A percentile compares a stretch with the other conserved stretches of the same genome.
Evolutionary conservation across 1,139 yeast genomes (phyloP).

Genomic region (Blastobotrys persicus): DNA sequence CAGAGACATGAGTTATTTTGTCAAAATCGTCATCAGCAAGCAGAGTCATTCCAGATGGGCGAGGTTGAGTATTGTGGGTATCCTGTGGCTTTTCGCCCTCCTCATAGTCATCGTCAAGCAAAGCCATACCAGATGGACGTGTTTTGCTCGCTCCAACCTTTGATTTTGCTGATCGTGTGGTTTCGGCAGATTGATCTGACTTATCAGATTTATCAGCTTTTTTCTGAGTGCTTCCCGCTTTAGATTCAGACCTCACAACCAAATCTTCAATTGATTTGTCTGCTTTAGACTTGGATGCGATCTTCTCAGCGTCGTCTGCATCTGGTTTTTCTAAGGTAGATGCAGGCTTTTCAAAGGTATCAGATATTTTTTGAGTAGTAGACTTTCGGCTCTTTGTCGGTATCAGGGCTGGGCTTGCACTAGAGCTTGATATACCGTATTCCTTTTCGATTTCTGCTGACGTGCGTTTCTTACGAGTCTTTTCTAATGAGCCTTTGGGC

Average conservation of each 20-base stretch:
- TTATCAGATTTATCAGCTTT: not conserved
- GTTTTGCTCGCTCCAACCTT: not conserved
- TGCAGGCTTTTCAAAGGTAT: no score
- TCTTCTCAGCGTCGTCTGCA: not conserved
- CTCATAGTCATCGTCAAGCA: not conserved
- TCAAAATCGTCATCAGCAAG: constrained; percentile 1
- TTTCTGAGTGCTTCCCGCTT: no score
- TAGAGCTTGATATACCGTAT: not conserved
- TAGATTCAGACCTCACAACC: no score
- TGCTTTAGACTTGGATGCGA: not conserved
- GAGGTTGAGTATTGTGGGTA: not conserved
- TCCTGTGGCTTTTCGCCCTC: not conserved
- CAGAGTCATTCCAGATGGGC: constrained; percentile 6
- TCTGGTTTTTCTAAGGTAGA: no score
- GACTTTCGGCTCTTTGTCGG: not conserved
- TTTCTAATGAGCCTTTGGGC: not conserved
- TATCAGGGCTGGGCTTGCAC: not conserved
- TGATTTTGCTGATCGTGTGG: not conserved
- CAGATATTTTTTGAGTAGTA: no score
- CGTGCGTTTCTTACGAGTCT: not conserved
- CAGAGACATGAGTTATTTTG: constrained; percentile 10
- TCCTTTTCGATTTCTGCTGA: not conserved
- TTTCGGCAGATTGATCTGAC: not conserved
- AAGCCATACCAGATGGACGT: constrained; percentile 2
- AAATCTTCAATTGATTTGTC: not conserved